Evolutionary conservation across 257 asterid genomes (phyloP).

Genomic region (Petunia secreta): DNA sequence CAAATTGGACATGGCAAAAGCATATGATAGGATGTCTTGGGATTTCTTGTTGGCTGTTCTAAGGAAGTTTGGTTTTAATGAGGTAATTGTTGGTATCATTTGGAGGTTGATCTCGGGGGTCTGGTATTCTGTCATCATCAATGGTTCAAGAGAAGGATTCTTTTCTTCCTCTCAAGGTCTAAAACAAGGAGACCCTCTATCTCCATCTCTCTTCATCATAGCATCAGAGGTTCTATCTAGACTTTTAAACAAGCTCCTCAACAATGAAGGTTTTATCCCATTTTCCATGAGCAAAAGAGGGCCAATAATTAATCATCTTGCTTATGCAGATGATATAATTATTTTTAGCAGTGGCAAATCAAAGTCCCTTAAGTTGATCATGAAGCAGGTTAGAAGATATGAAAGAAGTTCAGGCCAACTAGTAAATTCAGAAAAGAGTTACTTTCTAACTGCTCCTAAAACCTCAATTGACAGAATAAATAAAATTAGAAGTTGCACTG

Average conservation of each 20-base stretch:
- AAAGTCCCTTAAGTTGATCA: too few relatives aligned
- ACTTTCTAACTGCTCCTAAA: not conserved
- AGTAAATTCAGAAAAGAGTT: not conserved
- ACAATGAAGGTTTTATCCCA: not conserved
- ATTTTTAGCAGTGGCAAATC: too few relatives aligned
- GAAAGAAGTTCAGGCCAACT: not conserved
- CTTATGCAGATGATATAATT: too few relatives aligned
- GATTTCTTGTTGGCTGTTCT: not conserved
- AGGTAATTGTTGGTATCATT: not conserved
- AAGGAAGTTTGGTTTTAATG: not conserved
- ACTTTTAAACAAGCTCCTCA: not conserved
- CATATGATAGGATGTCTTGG: too few relatives aligned
- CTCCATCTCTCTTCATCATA: not conserved
- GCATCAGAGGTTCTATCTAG: not conserved
- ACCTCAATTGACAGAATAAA: not conserved
- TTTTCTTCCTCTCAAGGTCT: not conserved
- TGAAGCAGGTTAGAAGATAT: too few relatives aligned
- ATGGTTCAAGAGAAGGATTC: not conserved
- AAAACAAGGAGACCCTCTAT: not conserved
- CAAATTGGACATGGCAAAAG: too few relatives aligned
- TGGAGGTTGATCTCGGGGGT: not conserved
- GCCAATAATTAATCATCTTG: too few relatives aligned
- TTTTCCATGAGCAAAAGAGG: too few relatives aligned
- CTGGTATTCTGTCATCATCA: not conserved
- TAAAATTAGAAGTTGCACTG: not conserved